Evolutionary conservation across 2,329 filamentous ascomycete genomes (phyloP), one percentile per base, ranked within the genome.

Genomic region (Botryosphaeria dothidea): DNA sequence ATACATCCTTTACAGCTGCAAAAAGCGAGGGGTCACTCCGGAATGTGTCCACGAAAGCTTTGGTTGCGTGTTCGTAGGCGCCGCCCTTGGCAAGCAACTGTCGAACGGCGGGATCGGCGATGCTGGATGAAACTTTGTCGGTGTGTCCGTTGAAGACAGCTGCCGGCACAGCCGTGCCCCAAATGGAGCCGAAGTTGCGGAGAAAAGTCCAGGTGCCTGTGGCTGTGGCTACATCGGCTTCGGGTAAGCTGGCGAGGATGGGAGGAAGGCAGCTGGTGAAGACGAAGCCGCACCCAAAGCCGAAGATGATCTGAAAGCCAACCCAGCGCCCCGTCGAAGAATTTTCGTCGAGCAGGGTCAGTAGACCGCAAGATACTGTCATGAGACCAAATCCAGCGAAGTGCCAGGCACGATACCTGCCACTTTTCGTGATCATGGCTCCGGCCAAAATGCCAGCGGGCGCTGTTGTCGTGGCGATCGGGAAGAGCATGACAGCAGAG

Each of bases 401-500:
- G 31, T 69, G 65, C 7, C 68, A 3, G 1, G 66, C 66, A 17
- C 25, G 60, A 48, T 71, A 78, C 7, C 61, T 54, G 11, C 73
- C 74, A 45, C 69, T 75, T 8, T 69, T 73, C 0, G 72, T 71
- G 7, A 82, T 69, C 0, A 75, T 58, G 0, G 76, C 60, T 0
- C 73, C 72, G 8, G 70, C 65, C 11, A 75, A 65, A 11, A 67
- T 69, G 15, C 72, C 71, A 6, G 70, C 62, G 68, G 4, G 70
- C 71, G 72, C 49, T 5, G 75, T 67, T 7, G 43, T 74, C 70
- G 43, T 66, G 25, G 75, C 51, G 1, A 67, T 74, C 4, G 71
- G 70, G 0, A 81, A 72, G 27, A 79, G 63, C 15, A 73, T 68
- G 0, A 80, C 70, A 1, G 77, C 79, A 0, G 78, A 71, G 0